Conservation (phyloP, 1,139 yeast genomes). For the Suhomyces taliae region DNA sequence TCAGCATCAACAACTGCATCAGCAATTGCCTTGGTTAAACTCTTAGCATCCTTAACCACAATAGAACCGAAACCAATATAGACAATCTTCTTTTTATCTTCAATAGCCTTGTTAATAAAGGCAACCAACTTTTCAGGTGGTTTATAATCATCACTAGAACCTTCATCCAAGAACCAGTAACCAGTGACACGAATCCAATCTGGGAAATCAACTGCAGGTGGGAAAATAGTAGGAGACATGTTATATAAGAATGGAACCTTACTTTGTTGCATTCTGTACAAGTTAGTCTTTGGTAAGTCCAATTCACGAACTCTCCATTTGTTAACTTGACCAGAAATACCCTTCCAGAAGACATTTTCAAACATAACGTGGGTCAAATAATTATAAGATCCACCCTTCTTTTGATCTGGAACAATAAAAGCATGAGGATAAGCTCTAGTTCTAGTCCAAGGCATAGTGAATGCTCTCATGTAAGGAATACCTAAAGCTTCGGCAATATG, state of each 20-base stretch:
- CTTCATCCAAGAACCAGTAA: slow-evolving; percentile 90
- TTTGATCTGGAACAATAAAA: slow-evolving; percentile 90
- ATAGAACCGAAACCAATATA: slow-evolving; percentile 96
- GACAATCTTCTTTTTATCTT: slow-evolving; percentile 66
- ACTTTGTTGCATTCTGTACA: slow-evolving; percentile 69
- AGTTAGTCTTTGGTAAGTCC: slow-evolving; percentile 64
- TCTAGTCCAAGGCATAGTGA: slow-evolving; percentile 98
- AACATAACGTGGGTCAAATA: slow-evolving; percentile 89
- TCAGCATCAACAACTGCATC: slow-evolving; percentile 78
- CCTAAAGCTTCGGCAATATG: slow-evolving; percentile 91
- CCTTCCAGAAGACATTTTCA: slow-evolving; percentile 93
- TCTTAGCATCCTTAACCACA: slow-evolving; percentile 80
- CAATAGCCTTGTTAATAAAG: slow-evolving; percentile 65
- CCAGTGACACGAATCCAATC: slow-evolving; percentile 96
- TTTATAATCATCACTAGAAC: slow-evolving; percentile 50
- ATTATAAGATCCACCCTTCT: slow-evolving; percentile 89
- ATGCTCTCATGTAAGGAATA: slow-evolving; percentile 90
- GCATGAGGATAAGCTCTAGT: slow-evolving; percentile 97
- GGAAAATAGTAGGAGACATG: slow-evolving; percentile 82
- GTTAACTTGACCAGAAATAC: slow-evolving; percentile 85
- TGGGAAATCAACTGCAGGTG: slow-evolving; percentile 90
- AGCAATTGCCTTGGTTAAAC: slow-evolving; percentile 72
- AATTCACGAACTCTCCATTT: slow-evolving; percentile 77
- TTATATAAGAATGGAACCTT: slow-evolving; percentile 87
- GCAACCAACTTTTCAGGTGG: slow-evolving; percentile 62